phyloP scores from a whole-genome alignment of 1,284 basidiomycete genomes.

The Clitocybe nebularis region DNA sequence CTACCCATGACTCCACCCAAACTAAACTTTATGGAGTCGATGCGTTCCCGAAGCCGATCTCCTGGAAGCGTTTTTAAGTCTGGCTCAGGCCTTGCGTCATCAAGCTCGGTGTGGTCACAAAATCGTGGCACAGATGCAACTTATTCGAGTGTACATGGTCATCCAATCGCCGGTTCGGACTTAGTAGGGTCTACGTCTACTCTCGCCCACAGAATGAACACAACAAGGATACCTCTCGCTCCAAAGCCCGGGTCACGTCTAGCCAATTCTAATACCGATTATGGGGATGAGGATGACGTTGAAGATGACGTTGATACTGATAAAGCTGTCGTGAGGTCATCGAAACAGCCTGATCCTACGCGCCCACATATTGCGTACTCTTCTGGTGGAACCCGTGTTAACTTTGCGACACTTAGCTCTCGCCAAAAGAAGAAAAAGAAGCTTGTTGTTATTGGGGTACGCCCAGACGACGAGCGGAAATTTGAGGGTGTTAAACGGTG shows the following conservation, averaged over 20 bases:
- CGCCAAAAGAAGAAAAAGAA: conserved; percentile 44
- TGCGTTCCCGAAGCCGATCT: conserved; percentile 41
- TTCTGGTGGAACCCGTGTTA: conserved; percentile 35
- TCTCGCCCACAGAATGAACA: conserved; percentile 13
- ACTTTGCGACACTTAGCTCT: conserved; percentile 41
- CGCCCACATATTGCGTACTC: conserved; percentile 35
- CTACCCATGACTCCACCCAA: conserved; percentile 42
- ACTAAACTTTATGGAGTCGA: conserved; percentile 43
- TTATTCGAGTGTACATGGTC: conserved; percentile 6
- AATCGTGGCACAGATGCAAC: conserved; percentile 11
- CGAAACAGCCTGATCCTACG: conserved; percentile 22
- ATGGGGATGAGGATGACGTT: conserved; percentile 27
- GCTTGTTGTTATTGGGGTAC: conserved; percentile 53
- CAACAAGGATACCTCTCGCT: conserved; percentile 27
- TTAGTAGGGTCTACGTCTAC: conserved; percentile 12
- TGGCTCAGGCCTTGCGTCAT: conserved; percentile 19
- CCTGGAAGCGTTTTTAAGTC: conserved; percentile 27
- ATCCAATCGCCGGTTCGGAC: conserved; percentile 6
- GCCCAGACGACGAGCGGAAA: conserved; percentile 41
- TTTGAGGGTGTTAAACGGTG: conserved; percentile 59
- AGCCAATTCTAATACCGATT: conserved; percentile 12
- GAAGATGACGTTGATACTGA: conserved; percentile 29
- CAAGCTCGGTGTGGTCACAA: conserved; percentile 19
- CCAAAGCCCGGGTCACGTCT: conserved; percentile 24
- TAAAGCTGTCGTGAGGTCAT: conserved; percentile 15